A percentile compares a stretch with the other conserved stretches of the same genome.
phyloP scores from a whole-genome alignment of 2,329 filamentous ascomycete genomes.

The Aaosphaeria arxii region DNA sequence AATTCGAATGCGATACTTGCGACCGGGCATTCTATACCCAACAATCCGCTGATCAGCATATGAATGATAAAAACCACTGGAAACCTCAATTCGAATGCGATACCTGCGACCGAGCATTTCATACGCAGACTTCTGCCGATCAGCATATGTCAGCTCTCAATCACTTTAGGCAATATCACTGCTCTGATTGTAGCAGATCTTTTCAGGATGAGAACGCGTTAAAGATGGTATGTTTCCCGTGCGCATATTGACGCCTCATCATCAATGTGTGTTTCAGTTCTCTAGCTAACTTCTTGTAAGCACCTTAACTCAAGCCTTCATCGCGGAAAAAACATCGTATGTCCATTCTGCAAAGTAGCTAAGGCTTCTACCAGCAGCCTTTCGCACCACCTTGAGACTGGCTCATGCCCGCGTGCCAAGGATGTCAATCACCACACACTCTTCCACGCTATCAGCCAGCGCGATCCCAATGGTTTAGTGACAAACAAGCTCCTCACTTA shows the following conservation, averaged over 20 bases:
- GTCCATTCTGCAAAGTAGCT: slow-evolving; percentile 52
- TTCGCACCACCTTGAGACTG: slow-evolving; percentile 54
- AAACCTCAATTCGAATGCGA: slow-evolving; percentile 10
- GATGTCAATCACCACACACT: slow-evolving; percentile 49
- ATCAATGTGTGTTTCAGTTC: too few relatives aligned
- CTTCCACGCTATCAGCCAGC: slow-evolving; percentile 48
- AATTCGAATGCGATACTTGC: slow-evolving; percentile 8
- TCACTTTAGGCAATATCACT: slow-evolving; percentile 14
- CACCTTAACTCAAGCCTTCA: slow-evolving; percentile 55
- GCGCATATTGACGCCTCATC: too few relatives aligned
- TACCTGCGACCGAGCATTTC: slow-evolving; percentile 6
- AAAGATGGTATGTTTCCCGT: slow-evolving; percentile 4
- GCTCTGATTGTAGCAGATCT: slow-evolving; percentile 10
- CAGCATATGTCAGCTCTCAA: slow-evolving; percentile 9
- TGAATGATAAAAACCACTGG: slow-evolving; percentile 9
- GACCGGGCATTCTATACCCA: background rate
- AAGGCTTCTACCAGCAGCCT: slow-evolving; percentile 54
- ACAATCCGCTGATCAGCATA: slow-evolving; percentile 7
- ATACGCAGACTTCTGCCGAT: slow-evolving; percentile 2
- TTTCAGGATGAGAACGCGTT: slow-evolving; percentile 19
- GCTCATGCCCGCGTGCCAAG: slow-evolving; percentile 47
- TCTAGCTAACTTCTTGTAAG: slow-evolving; percentile 15
- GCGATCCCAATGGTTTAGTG: slow-evolving; percentile 12
- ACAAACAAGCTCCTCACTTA: slow-evolving; percentile 6
- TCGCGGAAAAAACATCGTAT: slow-evolving; percentile 42